Percentiles rank a stretch among this genome's conserved stretches.
phyloP scores from a whole-genome alignment of 1,284 basidiomycete species.

The Microbotryum silenes-acaulis region DNA sequence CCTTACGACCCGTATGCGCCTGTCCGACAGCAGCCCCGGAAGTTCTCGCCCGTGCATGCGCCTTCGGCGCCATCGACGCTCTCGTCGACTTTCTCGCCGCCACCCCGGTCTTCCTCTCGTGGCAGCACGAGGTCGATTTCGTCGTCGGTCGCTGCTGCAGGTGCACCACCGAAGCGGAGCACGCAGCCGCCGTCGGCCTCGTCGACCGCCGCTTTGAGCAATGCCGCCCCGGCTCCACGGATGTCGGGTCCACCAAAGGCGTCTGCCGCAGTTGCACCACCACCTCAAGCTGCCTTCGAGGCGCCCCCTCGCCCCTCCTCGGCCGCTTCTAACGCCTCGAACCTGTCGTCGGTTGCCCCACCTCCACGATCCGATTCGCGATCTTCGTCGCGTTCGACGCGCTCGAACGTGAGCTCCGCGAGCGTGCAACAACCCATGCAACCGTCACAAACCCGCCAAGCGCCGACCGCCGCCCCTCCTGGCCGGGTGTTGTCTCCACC shows the following conservation, averaged over 20 bases:
- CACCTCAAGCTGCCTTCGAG: not conserved
- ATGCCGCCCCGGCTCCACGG: not conserved
- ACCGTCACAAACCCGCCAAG: too few species aligned
- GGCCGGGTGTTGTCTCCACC: too few species aligned
- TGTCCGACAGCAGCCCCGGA: not conserved
- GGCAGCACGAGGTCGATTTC: not conserved
- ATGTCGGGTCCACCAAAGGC: not conserved
- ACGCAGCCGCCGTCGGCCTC: not conserved
- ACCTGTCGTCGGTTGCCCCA: too few species aligned
- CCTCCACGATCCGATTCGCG: too few species aligned
- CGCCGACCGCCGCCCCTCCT: too few species aligned
- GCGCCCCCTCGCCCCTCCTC: not conserved
- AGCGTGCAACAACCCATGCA: too few species aligned
- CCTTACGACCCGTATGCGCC: constrained; percentile 3
- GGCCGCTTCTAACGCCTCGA: too few species aligned
- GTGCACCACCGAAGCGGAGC: not conserved
- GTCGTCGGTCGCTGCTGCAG: not conserved
- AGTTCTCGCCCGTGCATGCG: not conserved
- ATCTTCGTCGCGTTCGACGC: too few species aligned
- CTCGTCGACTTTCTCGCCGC: constrained; percentile 1
- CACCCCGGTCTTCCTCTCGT: not conserved
- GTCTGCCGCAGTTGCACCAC: not conserved
- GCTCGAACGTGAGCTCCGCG: too few species aligned
- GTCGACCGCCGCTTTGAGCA: too few species aligned
- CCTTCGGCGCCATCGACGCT: not conserved